These are phyloP conservation scores for Corylus avellana DNA, from an alignment of 306 rosid genomes.

Conservation along the genomic window DNA sequence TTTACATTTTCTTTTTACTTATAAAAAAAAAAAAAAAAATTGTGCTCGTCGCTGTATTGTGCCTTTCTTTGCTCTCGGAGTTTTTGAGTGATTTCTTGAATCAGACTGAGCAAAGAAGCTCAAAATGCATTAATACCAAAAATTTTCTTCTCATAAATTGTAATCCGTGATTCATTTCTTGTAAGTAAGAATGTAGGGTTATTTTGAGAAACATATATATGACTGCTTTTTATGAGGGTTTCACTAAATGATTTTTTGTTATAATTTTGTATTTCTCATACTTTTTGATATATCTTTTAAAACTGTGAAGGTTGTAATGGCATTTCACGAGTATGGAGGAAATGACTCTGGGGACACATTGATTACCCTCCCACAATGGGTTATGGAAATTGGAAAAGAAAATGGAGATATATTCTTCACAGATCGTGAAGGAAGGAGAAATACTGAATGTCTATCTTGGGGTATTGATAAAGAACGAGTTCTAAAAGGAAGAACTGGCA, in stretches of 20 bases:
- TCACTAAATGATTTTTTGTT: constrained; percentile 22
- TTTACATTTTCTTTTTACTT: not conserved
- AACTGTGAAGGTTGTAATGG: constrained; percentile 85
- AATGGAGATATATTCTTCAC: constrained; percentile 91
- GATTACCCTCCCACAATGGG: constrained; percentile 90
- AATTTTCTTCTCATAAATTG: constrained; percentile 1
- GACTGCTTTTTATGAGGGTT: constrained; percentile 13
- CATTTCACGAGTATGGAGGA: constrained; percentile 87
- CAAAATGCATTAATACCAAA: constrained; percentile 11
- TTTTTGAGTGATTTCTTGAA: not conserved
- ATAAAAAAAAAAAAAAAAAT: too few relatives aligned
- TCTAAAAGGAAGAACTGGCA: constrained; percentile 92
- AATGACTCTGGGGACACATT: constrained; percentile 61
- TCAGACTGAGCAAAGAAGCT: constrained; percentile 25
- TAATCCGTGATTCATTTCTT: constrained; percentile 2
- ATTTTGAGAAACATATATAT: constrained; percentile 23
- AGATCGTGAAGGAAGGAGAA: constrained; percentile 96
- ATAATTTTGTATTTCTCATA: constrained; percentile 22
- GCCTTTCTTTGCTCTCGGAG: not conserved
- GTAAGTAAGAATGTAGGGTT: constrained; percentile 10
- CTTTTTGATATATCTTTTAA: constrained; percentile 38
- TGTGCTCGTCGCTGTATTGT: not conserved
- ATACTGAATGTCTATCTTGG: constrained; percentile 90
- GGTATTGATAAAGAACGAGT: constrained; percentile 93
- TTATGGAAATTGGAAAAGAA: constrained; percentile 84